Evolutionary conservation across 352 stramenopile genomes (phyloP).

Genomic region (Phytophthora multivora): DNA sequence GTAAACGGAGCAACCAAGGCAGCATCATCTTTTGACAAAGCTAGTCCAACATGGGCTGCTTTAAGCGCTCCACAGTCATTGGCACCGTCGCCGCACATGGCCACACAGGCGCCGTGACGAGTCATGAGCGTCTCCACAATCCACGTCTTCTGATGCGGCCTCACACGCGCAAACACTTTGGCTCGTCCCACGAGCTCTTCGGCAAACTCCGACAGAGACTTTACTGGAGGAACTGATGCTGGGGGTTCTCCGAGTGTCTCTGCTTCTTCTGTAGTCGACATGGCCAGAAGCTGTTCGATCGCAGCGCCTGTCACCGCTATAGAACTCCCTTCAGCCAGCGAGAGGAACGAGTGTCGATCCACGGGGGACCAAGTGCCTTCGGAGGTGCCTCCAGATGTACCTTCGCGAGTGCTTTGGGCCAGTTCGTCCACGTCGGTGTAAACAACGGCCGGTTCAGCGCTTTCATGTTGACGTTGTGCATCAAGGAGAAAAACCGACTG

Average conservation of each 20-base stretch:
- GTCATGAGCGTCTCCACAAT: conserved; percentile 74
- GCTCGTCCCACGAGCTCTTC: conserved; percentile 57
- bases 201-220: conserved; percentile 42
- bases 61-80: conserved; percentile 93
- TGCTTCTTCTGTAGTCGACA: conserved; percentile 24
- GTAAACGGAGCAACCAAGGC: conserved; percentile 93
- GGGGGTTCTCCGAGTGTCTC: conserved; percentile 5
- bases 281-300: conserved; percentile 47
- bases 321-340: conserved; percentile 59
- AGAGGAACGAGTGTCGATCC: conserved; percentile 53
- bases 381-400: conserved; percentile 4
- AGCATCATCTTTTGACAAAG: conserved; percentile 89
- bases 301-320: conserved; percentile 72
- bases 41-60: conserved; percentile 89
- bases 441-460: conserved; percentile 28
- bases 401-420: conserved; percentile 35
- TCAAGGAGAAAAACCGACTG: conserved; percentile 60
- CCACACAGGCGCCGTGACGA: conserved; percentile 51
- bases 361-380: conserved; percentile 45
- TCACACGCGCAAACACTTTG: conserved; percentile 77
- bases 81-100: conserved; percentile 75
- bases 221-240: conserved; percentile 3
- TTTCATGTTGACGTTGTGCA: conserved; percentile 19
- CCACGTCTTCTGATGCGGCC: conserved; percentile 82
- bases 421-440: conserved; percentile 71